Evolutionary conservation across 371 early-diverging fungal genomes (phyloP), one percentile per base, ranked within the genome.

Genomic region (Actinomucor elegans): DNA sequence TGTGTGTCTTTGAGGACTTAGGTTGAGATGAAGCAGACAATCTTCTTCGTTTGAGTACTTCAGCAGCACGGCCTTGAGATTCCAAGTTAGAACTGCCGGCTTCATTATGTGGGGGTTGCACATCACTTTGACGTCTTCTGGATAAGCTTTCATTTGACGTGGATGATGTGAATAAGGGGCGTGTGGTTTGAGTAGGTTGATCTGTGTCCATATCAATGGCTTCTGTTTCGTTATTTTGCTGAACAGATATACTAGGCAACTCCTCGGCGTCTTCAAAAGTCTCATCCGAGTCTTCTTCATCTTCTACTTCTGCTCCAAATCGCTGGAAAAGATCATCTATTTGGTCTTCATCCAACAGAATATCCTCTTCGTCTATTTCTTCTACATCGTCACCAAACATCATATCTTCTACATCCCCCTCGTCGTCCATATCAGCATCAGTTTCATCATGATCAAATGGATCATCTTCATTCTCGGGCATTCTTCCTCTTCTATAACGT

Each of bases 401-500:
- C 32, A 37, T 48, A 8, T 48, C 43, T 9, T 55, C 44, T 15
- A 61, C 60, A 6, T 40, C 58, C 7, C 55, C 66, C 9, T 52
- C 58, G 2, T 64, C 55, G 6, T 47, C 52, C 45, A 59, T 28
- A 9, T 48, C 59, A 2, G 40, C 40, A 20, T 45, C 51, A 14
- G 29, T 59, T 1, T 61, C 70, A 27, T 48, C 59, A 4, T 41
- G 54, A 8, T 53, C 48, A 37, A 51, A 61, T 18, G 37, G 53
- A 18, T 48, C 58, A 4, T 53, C 57, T 23, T 72, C 70, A 31
- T 49, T 49, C 10, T 66, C 59, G 7, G 55, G 42, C 43, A 69
- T 63, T n/a, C 69, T 61, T 3, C 48, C 55, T 47, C 74, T 55
- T 37, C 74, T 67, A 11, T 60, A 65, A 1, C 68, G 67, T 2